Evolutionary conservation across 805 yeast genomes (phyloP).

Genomic region (Lipomyces starkeyi): DNA sequence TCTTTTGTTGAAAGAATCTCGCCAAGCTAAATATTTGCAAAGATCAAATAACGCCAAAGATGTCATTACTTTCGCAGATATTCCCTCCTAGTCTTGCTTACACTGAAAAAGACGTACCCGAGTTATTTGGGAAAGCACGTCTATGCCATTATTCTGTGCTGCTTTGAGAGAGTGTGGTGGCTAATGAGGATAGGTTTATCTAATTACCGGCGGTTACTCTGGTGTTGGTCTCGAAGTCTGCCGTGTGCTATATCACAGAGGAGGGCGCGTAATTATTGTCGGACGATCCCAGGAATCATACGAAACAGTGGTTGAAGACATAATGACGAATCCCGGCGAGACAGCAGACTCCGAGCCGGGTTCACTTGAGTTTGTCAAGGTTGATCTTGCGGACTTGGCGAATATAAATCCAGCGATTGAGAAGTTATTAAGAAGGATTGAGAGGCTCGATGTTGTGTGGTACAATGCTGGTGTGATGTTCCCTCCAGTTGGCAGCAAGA

Average conservation of each 20-base stretch:
- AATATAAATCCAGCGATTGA: slow-evolving; percentile 49
- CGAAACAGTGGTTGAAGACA: slow-evolving; percentile 17
- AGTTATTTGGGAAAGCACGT: slow-evolving; percentile 26
- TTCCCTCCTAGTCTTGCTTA: slow-evolving; percentile 24
- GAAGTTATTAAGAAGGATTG: slow-evolving; percentile 41
- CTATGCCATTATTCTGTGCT: background rate
- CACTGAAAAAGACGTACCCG: slow-evolving; percentile 25
- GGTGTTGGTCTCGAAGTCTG: slow-evolving; percentile 30
- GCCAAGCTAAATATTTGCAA: no score
- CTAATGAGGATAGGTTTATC: slow-evolving; percentile 9
- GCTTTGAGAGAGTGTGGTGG: no score
- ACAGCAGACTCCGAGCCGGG: slow-evolving; percentile 9
- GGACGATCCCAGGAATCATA: slow-evolving; percentile 17
- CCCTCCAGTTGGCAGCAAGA: slow-evolving; percentile 35
- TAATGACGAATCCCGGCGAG: slow-evolving; percentile 8
- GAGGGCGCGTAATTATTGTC: slow-evolving; percentile 23
- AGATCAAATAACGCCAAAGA: background rate
- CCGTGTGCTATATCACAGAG: slow-evolving; percentile 20
- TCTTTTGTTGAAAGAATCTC: no score
- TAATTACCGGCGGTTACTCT: slow-evolving; percentile 30
- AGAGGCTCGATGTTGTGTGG: slow-evolving; percentile 48
- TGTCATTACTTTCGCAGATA: slow-evolving; percentile 4
- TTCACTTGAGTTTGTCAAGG: slow-evolving; percentile 18
- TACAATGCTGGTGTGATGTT: slow-evolving; percentile 55
- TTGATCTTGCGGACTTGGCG: slow-evolving; percentile 39